phyloP scores from a whole-genome alignment of 768 basidiomycete genomes.

The Gymnopilus dilepis region DNA sequence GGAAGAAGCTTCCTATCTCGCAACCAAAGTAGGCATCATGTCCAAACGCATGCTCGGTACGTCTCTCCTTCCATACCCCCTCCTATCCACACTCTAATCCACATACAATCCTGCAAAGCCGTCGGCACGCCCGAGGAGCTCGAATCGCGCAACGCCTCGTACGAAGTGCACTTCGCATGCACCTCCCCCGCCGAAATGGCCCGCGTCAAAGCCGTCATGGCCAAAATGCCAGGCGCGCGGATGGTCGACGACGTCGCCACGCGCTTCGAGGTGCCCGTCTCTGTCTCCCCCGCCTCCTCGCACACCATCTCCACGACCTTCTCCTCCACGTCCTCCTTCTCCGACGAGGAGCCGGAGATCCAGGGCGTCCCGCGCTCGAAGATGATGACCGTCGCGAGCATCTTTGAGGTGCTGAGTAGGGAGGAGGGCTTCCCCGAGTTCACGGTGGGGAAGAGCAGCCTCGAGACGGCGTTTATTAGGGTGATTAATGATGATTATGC shows the following conservation, averaged over 20 bases:
- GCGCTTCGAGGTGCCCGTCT: constrained; percentile 63
- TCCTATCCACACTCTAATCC: constrained; percentile 30
- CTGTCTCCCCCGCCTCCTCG: not conserved
- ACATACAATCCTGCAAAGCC: constrained; percentile 11
- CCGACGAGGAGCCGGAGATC: not conserved
- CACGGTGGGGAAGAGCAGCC: constrained; percentile 68
- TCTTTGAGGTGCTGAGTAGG: constrained; percentile 60
- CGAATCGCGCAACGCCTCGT: constrained; percentile 24
- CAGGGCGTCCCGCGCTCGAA: not conserved
- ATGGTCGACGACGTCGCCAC: constrained; percentile 68
- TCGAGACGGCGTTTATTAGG: constrained; percentile 77
- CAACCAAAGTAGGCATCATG: constrained; percentile 32
- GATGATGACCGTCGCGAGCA: constrained; percentile 50
- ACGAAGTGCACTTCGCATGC: constrained; percentile 67
- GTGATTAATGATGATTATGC: constrained; percentile 56
- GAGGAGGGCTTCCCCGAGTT: constrained; percentile 65
- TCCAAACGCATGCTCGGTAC: constrained; percentile 28
- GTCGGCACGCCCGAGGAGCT: constrained; percentile 26
- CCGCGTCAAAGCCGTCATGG: constrained; percentile 54
- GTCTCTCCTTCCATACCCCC: not conserved
- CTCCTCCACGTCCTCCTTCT: not conserved
- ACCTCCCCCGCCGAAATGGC: constrained; percentile 51
- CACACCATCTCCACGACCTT: not conserved
- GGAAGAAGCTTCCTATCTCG: constrained; percentile 32
- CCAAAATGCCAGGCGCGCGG: constrained; percentile 55